Conservation (phyloP, 78 protist species). For the Dictyostelium citrinum region DNA sequence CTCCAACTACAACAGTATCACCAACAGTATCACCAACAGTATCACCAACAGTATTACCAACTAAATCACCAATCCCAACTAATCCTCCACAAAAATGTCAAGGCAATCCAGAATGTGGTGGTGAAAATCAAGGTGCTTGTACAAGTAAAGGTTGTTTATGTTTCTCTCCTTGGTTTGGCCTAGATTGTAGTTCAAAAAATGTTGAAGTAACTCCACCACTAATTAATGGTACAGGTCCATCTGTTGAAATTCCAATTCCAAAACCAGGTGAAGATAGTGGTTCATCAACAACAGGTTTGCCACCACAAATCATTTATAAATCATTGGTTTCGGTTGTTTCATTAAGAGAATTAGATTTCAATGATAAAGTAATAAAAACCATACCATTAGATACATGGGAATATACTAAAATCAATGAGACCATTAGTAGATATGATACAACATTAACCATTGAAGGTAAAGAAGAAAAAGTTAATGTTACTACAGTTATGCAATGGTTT, state of each 20-base stretch:
- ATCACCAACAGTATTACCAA: background rate
- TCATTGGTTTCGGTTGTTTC: background rate
- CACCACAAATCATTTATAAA: background rate
- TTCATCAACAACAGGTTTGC: background rate
- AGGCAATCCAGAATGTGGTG: background rate
- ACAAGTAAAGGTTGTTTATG: background rate
- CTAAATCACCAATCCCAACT: background rate
- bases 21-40: background rate
- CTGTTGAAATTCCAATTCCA: background rate
- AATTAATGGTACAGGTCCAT: background rate
- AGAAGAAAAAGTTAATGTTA: background rate
- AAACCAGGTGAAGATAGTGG: background rate
- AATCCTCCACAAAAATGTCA: background rate
- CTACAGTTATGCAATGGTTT: background rate
- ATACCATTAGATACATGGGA: background rate
- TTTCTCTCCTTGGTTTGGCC: background rate
- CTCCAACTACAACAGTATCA: background rate
- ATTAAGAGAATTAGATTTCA: constrained; percentile 1
- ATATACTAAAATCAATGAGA: background rate
- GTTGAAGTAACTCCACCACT: background rate
- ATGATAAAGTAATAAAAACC: background rate
- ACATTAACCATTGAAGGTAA: background rate
- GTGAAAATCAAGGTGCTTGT: background rate
- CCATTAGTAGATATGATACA: background rate
- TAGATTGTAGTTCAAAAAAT: background rate